Base-by-base conservation (phyloP, 768 basidiomycete species). In the Cystofilobasidium capitatum region DNA sequence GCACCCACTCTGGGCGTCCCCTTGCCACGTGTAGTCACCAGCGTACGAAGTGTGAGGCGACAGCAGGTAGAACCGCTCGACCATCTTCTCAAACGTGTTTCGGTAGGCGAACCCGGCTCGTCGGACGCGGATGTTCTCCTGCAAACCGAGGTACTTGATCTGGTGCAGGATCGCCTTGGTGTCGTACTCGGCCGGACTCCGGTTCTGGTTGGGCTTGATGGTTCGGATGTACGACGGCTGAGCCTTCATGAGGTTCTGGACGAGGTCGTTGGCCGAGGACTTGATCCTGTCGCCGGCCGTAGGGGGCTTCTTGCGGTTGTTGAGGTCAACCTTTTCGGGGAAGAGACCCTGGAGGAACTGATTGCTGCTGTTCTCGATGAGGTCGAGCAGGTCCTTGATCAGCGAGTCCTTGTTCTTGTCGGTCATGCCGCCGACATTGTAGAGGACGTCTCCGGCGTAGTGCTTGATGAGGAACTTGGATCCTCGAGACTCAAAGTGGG, bases 331-430 rank as follows among this genome's bases (percentile, higher is more conserved):
- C 17, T 92, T 85, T 72, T 98, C 94, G 1, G 89, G 88, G 82
- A 99, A 99, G 4, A 99, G 76, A 0, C 81, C 80, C 74, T 92
- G 91, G 69, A 99, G 74, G 82, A 98, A 99, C 54, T 82, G 79
- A 74, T 97, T 93, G 17, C 83, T 80, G 71, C 89, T 91, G 51
- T 81, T 79, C 8, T 84, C 88, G 64, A 98, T 81, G 51, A 98
- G 83, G 73, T 99, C 94, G 64, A 98, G 81, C 22, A 98, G 79
- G 75, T 98, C 96, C 77, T 97, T 98, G 78, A 92, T 83, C 61
- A 99, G 81, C 1, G 91, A 85, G 74, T 99, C 96, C 82, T 99
- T 99, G 81, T 99, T 99, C 83, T 99, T 99, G 79, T 99, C 96
- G 20, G 96, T 98, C 94, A 99, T 99, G 3, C 96, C 96, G 9